Evolutionary conservation across 1,139 yeast genomes (phyloP), one percentile per base, ranked within the genome.

Genomic region (Yamadazyma sp.): DNA sequence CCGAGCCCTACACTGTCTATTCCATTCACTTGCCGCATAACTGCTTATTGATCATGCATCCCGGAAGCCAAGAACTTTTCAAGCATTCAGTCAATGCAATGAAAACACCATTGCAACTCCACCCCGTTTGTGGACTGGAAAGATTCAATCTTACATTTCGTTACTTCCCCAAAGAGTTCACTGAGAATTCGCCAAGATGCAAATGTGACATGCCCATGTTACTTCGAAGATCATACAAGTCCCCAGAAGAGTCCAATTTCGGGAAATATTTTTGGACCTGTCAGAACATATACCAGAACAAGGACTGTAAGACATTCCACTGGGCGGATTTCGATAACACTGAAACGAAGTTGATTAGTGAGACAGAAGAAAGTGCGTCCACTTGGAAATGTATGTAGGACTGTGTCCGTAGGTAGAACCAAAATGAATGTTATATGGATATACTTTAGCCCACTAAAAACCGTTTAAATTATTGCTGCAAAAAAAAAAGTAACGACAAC

Each of bases 61-160:
- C 87, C 1, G 87, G 87, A 1, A 80, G 86, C 46, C 94, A 85
- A 54, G 94, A 85, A 48, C 75, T 75, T 35, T 85, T 62, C 56
- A 83, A 79, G 49, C 91, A 84, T 52, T 62, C 77, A 42, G 62
- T 60, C 43, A 58, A 50, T 16, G 46, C 66, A 10, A 47, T 56
- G 56, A 56, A 53, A 51, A 55, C 59, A 12, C 55, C 67, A 0
- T 44, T 51, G 37, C 64, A 61, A 44, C 59, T 61, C 1, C 81
- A 83, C 51, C 73, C 77, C 0, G 56, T 72, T 1, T 58, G 81
- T 0, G 83, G 81, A 0, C 49, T 65, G 2, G 46, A 68, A 3
- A 61, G 94, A 36, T 72, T 81, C 48, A 84, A 81, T 49, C 55
- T 85, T 33, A 85, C 94, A 0, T 83, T 76, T 53, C 59, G 94